Evolutionary conservation across 495 filamentous ascomycete genomes (phyloP), one percentile per base, ranked within the genome.

Genomic region (Chlorociboria aeruginascens): DNA sequence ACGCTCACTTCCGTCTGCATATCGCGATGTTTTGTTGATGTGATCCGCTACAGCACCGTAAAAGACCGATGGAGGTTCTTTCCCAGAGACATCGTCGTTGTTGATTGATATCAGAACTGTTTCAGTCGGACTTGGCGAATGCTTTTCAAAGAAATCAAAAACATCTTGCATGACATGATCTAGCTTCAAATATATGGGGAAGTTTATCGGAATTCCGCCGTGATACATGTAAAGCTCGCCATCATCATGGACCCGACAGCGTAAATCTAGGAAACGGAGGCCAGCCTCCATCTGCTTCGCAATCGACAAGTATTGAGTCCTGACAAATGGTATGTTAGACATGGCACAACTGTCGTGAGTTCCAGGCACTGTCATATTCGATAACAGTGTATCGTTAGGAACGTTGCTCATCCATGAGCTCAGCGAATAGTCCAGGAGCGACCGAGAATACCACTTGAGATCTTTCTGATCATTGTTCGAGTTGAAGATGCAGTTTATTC

Each of bases 401-500:
- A 54, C 41, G 20, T 49, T 33, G 1, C 32, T 39, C 46, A 54
- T 54, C 51, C 51, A 54, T 11, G 51, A 40, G 29, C 40, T 45
- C 14, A 54, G 13, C 1, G 46, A 46, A 30, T 58, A 61, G 16
- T 32, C 10, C 7, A 57, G 50, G 6, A 64, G 45, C 1, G 55
- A 48, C 28, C 57, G 50, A 17, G 61, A 63, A 37, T 60, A 63
- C 61, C 61, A 63, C 13, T 45, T 52, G 29, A 63, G 47, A 31
- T 59, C 53, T 28, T 49, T 52, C n/a, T 44, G 28, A 1, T 55
- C 40, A 29, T 50, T 51, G 32, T 53, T 53, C 11, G 60, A 41
- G 44, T 55, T 58, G 51, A 63, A 63, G 25, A 63, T 58, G 53
- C 61, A 63, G 45, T 63, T 59, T 42, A 63, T 52, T 14, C 54